Conservation (phyloP, 768 basidiomycete genomes). For the Psilocybe cyanescens region DNA sequence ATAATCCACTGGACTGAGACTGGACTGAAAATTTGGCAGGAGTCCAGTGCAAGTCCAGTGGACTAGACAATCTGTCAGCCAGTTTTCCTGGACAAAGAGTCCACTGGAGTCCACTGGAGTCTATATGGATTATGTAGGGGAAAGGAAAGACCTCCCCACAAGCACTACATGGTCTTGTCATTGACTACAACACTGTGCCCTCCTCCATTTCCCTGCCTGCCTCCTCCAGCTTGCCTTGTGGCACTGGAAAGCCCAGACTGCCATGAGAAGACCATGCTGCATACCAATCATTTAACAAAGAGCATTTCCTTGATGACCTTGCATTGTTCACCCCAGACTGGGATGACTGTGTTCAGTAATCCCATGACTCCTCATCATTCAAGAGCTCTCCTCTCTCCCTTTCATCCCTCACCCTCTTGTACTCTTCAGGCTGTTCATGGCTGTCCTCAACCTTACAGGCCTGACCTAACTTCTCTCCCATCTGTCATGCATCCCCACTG, state of each 20-base stretch:
- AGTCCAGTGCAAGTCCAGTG: too few species aligned
- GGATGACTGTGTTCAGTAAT: neutral
- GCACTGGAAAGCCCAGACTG: neutral
- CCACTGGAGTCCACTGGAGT: too few species aligned
- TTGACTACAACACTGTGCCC: neutral
- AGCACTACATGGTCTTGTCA: neutral
- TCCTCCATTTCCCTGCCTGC: neutral
- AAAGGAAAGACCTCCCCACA: too few species aligned
- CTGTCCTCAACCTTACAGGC: too few species aligned
- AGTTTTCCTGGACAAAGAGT: too few species aligned
- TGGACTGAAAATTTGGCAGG: too few species aligned
- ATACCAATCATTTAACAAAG: neutral
- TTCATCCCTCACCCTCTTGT: neutral
- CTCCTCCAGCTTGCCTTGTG: neutral
- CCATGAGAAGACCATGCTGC: neutral
- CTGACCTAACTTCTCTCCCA: too few species aligned
- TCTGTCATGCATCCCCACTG: too few species aligned
- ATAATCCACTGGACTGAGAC: too few species aligned
- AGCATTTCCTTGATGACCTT: neutral
- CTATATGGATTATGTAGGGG: too few species aligned
- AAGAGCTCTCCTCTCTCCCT: neutral
- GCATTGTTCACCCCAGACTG: neutral
- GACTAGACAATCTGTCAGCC: too few species aligned
- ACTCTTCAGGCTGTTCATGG: neutral
- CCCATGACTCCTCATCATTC: neutral